Evolutionary conservation across 768 basidiomycete genomes (phyloP), one percentile per base, ranked within the genome.

Genomic region (Rhizopogon vulgaris): DNA sequence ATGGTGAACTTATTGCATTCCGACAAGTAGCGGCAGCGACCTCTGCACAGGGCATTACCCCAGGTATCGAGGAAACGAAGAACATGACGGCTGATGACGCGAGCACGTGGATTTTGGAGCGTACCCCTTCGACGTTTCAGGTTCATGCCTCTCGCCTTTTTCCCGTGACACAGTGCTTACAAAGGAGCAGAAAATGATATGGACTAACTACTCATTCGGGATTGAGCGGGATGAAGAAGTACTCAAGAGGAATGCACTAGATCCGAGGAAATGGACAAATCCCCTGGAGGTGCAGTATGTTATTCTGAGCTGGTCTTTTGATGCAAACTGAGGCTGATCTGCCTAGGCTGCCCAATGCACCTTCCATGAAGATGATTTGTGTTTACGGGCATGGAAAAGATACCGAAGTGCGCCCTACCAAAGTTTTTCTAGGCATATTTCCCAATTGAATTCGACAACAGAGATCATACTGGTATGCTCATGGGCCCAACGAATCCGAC

Each of bases 371-470:
- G 63, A 84, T 95, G 27, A 89, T 85, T 66, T 97, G 94, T 57
- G 80, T 94, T 2, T 97, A 98, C 70, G 95, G 95, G 0, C 86
- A 91, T 58, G 95, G 95, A 17, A 97, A 97, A 64, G 89, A 94
- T 60, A 99, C 94, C 0, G 94, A 96, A 78, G 89, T 83, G 37
- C 56, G 78, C 55, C 4, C 5, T 22, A 22, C 22, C 14, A 24
- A 5, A 7, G 41, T 51, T 48, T 52, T 38, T 52, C 46, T n/a
- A 22, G n/a, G 15, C 14, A 7, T 32, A 41, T 40, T 12, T 15
- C 30, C 18, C 10, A 5, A 46, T 22, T 46, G 8, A 46, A n/a
- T 10, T n/a, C 9, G 2, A 10, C 4, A 10, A 24, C 9, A 46
- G 45, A 34, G 45, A 28, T 38, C 47, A 55, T 52, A 15, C 28